These are phyloP conservation scores for Saccharum hybrid DNA, from an alignment of 202 grass and related monocot species.

Conservation along the genomic window DNA sequence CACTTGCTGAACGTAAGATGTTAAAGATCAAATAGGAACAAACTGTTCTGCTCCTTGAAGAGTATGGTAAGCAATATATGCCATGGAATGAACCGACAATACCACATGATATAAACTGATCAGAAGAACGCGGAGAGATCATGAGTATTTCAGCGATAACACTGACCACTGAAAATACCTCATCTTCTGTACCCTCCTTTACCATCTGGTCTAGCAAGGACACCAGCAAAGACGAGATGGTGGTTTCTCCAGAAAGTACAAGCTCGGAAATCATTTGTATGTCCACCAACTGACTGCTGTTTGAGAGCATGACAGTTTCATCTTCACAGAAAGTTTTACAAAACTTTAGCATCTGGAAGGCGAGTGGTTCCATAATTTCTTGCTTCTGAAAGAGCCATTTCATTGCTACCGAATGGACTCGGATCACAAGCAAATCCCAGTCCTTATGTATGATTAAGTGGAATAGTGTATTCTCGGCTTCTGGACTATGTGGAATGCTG, in stretches of 20 bases:
- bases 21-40: constrained; percentile 73
- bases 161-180: constrained; percentile 59
- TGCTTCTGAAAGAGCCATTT: constrained; percentile 88
- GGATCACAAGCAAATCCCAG: constrained; percentile 73
- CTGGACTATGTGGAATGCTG: constrained; percentile 62
- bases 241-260: constrained; percentile 65
- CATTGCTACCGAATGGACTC: constrained; percentile 66
- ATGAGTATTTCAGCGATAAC: constrained; percentile 67
- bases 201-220: constrained; percentile 58
- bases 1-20: constrained; percentile 69
- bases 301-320: constrained; percentile 50
- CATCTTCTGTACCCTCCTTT: constrained; percentile 60
- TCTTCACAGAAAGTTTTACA: constrained; percentile 68
- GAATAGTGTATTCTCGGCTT: constrained; percentile 84
- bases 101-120: constrained; percentile 68
- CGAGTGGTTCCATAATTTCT: constrained; percentile 65
- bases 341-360: constrained; percentile 71
- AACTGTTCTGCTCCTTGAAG: constrained; percentile 50
- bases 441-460: constrained; percentile 57
- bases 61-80: constrained; percentile 53
- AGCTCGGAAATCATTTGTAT: constrained; percentile 75
- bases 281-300: constrained; percentile 54
- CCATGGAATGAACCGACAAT: constrained; percentile 55
- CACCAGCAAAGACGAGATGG: constrained; percentile 56
- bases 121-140: constrained; percentile 61